Percentiles rank a stretch among this genome's conserved stretches.
Evolutionary conservation across 306 rosid species (phyloP).

Genomic region (Gynostemma pentaphyllum): DNA sequence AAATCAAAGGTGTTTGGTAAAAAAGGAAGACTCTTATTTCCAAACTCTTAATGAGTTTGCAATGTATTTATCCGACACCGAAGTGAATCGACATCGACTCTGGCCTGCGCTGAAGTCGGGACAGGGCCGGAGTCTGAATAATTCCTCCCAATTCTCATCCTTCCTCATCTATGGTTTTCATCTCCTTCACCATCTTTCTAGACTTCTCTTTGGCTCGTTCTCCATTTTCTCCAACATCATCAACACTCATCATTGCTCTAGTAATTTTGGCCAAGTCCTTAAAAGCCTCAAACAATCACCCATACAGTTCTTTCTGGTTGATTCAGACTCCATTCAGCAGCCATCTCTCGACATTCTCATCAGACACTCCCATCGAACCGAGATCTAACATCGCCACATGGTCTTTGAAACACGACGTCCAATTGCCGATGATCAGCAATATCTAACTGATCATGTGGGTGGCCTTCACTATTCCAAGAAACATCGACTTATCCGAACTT

Average conservation of each 20-base stretch:
- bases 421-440: constrained; percentile 34
- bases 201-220: constrained; percentile 43
- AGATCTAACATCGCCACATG: constrained; percentile 66
- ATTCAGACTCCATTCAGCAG: constrained; percentile 18
- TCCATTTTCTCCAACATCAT: constrained; percentile 39
- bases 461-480: constrained; percentile 43
- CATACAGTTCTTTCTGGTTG: constrained; percentile 52
- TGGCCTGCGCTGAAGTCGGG: constrained; percentile 18
- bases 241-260: constrained; percentile 36
- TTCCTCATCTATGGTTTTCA: constrained; percentile 35
- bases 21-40: too few relatives aligned
- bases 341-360: constrained; percentile 22
- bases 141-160: constrained; percentile 63
- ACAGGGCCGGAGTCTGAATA: constrained; percentile 47
- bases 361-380: constrained; percentile 63
- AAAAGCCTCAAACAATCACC: constrained; percentile 71
- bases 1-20: constrained; percentile 21
- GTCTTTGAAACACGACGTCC: constrained; percentile 51
- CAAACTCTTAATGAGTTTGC: constrained; percentile 38
- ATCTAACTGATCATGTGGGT: constrained; percentile 49
- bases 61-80: constrained; percentile 16
- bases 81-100: constrained; percentile 8
- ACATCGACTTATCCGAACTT: constrained; percentile 52
- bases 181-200: constrained; percentile 40
- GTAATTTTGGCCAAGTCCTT: constrained; percentile 57